These are phyloP conservation scores for Hypoxylon intermedium DNA, from an alignment of 495 filamentous ascomycete genomes.

Conservation along the genomic window DNA sequence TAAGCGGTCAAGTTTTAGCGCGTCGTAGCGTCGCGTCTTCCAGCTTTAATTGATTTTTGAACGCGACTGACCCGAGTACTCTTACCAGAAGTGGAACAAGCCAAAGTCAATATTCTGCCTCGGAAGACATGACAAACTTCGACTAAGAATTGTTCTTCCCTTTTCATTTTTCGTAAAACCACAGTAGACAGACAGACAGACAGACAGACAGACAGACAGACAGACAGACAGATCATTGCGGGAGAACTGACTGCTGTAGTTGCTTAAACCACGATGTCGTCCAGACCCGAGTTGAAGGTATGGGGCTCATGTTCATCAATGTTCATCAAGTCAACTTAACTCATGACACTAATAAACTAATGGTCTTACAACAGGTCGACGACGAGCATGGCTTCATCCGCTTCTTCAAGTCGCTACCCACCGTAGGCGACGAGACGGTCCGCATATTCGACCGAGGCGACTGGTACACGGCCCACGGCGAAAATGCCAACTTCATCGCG, in stretches of 20 bases:
- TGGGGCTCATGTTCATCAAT: constrained; percentile 10
- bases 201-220: too few species aligned
- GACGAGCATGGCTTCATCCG: constrained; percentile 96
- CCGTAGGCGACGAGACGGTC: constrained; percentile 72
- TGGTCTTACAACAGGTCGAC: constrained; percentile 69
- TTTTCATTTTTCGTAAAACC: too few species aligned
- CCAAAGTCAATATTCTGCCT: neutral
- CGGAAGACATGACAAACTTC: neutral
- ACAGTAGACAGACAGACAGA: too few species aligned
- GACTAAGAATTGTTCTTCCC: too few species aligned
- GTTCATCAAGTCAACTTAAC: neutral
- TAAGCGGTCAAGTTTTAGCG: constrained; percentile 24
- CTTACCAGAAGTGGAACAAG: too few species aligned
- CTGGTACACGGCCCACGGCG: constrained; percentile 92
- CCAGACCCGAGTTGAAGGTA: constrained; percentile 90
- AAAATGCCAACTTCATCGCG: constrained; percentile 93
- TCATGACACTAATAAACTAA: constrained; percentile 2
- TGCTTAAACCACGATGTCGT: constrained; percentile 71
- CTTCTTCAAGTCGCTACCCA: constrained; percentile 83
- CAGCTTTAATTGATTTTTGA: constrained; percentile 38
- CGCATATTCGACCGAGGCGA: constrained; percentile 94
- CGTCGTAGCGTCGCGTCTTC: constrained; percentile 38
- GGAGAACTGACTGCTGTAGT: neutral
- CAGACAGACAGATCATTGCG: too few species aligned
- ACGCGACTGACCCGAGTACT: constrained; percentile 37